Percentiles rank a stretch among this genome's conserved stretches.
Evolutionary conservation across 2,329 filamentous ascomycete genomes (phyloP).

Genomic region (Acephala macrosclerotiorum): DNA sequence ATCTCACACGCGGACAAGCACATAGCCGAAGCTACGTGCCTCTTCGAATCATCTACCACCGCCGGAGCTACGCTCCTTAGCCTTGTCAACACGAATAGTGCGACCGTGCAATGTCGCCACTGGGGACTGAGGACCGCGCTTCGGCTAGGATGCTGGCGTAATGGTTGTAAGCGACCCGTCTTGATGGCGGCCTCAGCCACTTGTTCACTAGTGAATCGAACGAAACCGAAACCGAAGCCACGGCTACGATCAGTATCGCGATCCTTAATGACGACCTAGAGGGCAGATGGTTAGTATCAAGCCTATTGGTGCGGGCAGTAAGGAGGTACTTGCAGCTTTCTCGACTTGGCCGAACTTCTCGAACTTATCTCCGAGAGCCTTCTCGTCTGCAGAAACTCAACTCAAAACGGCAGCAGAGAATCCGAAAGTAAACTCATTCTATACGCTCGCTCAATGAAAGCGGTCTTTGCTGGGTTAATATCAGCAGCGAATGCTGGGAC

Average conservation of each 20-base stretch:
- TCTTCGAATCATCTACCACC: slow-evolving; percentile 53
- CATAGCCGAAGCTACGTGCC: too few species aligned
- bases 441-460: too few species aligned
- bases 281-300: slow-evolving; percentile 30
- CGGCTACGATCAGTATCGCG: slow-evolving; percentile 95
- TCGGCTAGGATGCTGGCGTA: too few species aligned
- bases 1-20: too few species aligned
- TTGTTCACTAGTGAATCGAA: slow-evolving; percentile 80
- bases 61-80: slow-evolving; percentile 69
- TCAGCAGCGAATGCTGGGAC: too few species aligned
- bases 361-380: slow-evolving; percentile 87
- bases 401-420: too few species aligned
- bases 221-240: slow-evolving; percentile 97
- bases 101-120: too few species aligned
- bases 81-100: slow-evolving; percentile 94
- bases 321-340: slow-evolving; percentile 81
- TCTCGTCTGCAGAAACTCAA: slow-evolving; percentile 64
- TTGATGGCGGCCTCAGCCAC: slow-evolving; percentile 81
- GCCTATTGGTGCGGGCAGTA: slow-evolving; percentile 15
- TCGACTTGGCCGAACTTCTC: slow-evolving; percentile 90
- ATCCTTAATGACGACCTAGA: slow-evolving; percentile 94
- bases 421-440: too few species aligned
- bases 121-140: too few species aligned
- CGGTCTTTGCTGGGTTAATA: too few species aligned
- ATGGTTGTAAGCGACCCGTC: slow-evolving; percentile 48